Conservation (phyloP, 176 grass and related monocot species). For the Coix lacrymajobi region DNA sequence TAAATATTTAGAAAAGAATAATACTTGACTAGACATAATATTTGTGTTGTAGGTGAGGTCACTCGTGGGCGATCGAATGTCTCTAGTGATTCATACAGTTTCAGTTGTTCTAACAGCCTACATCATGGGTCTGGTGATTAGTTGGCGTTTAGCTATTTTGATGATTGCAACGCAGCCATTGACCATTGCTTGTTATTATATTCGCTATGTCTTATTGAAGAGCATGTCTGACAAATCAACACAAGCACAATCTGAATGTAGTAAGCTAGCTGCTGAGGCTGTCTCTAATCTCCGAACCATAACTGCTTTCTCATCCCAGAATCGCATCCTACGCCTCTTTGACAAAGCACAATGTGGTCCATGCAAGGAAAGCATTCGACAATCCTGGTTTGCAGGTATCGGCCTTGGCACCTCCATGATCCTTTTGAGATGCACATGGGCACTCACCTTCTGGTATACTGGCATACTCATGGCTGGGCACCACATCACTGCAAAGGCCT, state of each 20-base stretch:
- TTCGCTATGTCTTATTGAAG: conserved; percentile 70
- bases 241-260: conserved; percentile 63
- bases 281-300: conserved; percentile 82
- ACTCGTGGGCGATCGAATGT: conserved; percentile 71
- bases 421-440: conserved; percentile 76
- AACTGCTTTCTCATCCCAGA: conserved; percentile 92
- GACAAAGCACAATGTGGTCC: conserved; percentile 58
- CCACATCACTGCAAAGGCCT: conserved; percentile 56
- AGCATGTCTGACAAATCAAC: conserved; percentile 67
- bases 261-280: conserved; percentile 80
- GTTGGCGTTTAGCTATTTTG: conserved; percentile 68
- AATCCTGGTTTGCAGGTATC: conserved; percentile 79
- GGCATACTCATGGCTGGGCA: conserved; percentile 56
- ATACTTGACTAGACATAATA: conserved; percentile 3
- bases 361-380: conserved; percentile 54
- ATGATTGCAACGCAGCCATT: conserved; percentile 86
- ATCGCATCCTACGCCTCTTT: conserved; percentile 63
- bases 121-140: conserved; percentile 76
- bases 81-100: conserved; percentile 66
- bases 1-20: background rate
- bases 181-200: conserved; percentile 75
- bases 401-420: conserved; percentile 76
- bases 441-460: conserved; percentile 91
- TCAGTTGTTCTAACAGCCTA: conserved; percentile 37
- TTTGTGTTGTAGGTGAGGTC: conserved; percentile 61